Evolutionary conservation across 257 asterid genomes (phyloP).

Genomic region (Anisodus acutangulus): DNA sequence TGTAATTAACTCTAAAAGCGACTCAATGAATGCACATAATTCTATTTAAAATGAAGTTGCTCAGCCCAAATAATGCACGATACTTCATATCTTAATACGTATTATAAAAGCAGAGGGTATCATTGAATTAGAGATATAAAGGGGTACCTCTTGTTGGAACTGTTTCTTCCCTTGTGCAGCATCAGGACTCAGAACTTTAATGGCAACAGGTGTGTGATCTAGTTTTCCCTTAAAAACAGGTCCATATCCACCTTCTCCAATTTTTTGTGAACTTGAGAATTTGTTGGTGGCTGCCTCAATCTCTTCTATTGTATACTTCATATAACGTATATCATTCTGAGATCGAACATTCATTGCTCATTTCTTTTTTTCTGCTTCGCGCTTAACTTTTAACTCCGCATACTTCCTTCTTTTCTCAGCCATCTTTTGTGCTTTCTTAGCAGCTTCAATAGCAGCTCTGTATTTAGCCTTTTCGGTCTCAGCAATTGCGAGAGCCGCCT

Average conservation of each 20-base stretch:
- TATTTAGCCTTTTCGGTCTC: conserved; percentile 75
- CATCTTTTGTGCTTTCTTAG: conserved; percentile 72
- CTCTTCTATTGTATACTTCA: conserved; percentile 70
- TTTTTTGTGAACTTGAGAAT: conserved; percentile 53
- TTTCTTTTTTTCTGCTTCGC: conserved; percentile 60
- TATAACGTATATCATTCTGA: conserved; percentile 56
- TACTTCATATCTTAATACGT: not conserved
- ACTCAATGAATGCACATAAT: conserved; percentile 3
- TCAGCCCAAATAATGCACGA: not conserved
- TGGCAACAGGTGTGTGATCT: conserved; percentile 84
- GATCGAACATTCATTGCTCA: conserved; percentile 55
- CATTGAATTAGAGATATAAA: not conserved
- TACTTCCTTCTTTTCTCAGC: conserved; percentile 68
- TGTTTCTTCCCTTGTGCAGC: conserved; percentile 81
- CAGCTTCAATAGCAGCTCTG: conserved; percentile 75
- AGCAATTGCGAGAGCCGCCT: conserved; percentile 56
- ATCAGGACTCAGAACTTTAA: conserved; percentile 75
- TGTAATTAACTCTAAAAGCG: conserved; percentile 13
- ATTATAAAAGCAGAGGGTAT: not conserved
- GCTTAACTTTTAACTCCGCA: conserved; percentile 65
- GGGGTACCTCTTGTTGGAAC: conserved; percentile 80
- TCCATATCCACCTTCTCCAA: conserved; percentile 94
- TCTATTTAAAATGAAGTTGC: not conserved
- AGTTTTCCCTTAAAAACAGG: conserved; percentile 78
- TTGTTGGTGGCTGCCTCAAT: conserved; percentile 61